phyloP scores from a whole-genome alignment of 352 stramenopile genomes.

The Pythium myriotylum region DNA sequence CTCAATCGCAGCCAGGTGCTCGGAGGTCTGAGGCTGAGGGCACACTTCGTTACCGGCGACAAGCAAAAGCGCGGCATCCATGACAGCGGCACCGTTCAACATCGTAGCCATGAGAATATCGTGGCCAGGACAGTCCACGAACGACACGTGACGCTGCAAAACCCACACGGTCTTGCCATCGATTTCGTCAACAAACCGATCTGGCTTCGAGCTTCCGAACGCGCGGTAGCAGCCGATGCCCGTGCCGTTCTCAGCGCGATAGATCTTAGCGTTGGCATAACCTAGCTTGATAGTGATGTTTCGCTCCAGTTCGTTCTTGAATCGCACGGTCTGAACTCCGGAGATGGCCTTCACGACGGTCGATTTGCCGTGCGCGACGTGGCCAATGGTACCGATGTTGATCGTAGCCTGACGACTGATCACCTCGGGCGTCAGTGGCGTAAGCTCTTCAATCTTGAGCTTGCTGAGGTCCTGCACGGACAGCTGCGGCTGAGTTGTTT shows the following conservation, averaged over 20 bases:
- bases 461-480: conserved; percentile 94
- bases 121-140: conserved; percentile 99
- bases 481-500: conserved; percentile 75
- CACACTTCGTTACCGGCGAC: conserved; percentile 98
- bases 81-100: conserved; percentile 99
- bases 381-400: conserved; percentile 99
- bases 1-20: conserved; percentile 99
- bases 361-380: conserved; percentile 99
- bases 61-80: conserved; percentile 99
- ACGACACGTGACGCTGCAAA: conserved; percentile 97
- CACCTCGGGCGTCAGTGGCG: conserved; percentile 97
- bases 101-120: conserved; percentile 99
- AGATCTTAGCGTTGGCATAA: conserved; percentile 99
- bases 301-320: conserved; percentile 99
- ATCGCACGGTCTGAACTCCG: conserved; percentile 98
- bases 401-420: conserved; percentile 98
- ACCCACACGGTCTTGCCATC: conserved; percentile 92
- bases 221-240: conserved; percentile 89
- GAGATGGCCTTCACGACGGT: conserved; percentile 99
- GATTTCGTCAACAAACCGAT: conserved; percentile 83
- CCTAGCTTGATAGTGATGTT: conserved; percentile 99
- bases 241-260: conserved; percentile 83
- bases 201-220: conserved; percentile 87
- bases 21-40: conserved; percentile 99
- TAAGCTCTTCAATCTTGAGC: conserved; percentile 96